Percentiles rank a stretch among this genome's conserved stretches.
Evolutionary conservation across 352 stramenopile species (phyloP).

Genomic region (Globisporangium sylvaticum): DNA sequence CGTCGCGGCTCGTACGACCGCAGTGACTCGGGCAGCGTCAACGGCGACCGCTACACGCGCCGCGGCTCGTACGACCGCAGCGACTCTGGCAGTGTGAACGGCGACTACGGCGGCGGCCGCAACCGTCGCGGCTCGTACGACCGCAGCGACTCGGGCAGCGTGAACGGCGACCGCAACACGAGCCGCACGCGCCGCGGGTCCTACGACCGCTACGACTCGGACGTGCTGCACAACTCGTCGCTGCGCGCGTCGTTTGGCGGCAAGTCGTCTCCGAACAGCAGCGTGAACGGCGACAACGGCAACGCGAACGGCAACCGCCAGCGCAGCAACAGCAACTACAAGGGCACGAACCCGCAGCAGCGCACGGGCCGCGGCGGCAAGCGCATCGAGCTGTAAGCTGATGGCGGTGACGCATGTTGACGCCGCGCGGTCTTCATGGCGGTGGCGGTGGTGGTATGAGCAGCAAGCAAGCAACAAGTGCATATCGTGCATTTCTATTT

Average conservation of each 20-base stretch:
- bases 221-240: constrained; percentile 28
- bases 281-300: constrained; percentile 17
- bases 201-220: constrained; percentile 49
- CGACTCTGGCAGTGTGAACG: constrained; percentile 21
- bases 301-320: constrained; percentile 7
- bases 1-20: constrained; percentile 55
- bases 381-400: constrained; percentile 60
- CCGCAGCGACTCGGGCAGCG: constrained; percentile 15
- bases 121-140: constrained; percentile 30
- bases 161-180: constrained; percentile 13
- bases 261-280: constrained; percentile 15
- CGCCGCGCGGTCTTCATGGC: neutral
- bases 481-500: constrained; percentile 2
- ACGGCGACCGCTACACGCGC: constrained; percentile 19
- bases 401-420: neutral
- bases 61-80: constrained; percentile 25
- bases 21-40: constrained; percentile 33
- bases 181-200: constrained; percentile 52
- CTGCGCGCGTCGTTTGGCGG: constrained; percentile 26
- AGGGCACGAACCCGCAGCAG: constrained; percentile 48
- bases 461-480: neutral
- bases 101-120: constrained; percentile 25
- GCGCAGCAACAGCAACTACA: constrained; percentile 26
- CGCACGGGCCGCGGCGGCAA: constrained; percentile 52
- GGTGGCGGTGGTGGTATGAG: neutral